Percentiles rank a stretch among this genome's conserved stretches.
phyloP scores from a whole-genome alignment of 148 eudicot species.

The Salicornia ramosissima region DNA sequence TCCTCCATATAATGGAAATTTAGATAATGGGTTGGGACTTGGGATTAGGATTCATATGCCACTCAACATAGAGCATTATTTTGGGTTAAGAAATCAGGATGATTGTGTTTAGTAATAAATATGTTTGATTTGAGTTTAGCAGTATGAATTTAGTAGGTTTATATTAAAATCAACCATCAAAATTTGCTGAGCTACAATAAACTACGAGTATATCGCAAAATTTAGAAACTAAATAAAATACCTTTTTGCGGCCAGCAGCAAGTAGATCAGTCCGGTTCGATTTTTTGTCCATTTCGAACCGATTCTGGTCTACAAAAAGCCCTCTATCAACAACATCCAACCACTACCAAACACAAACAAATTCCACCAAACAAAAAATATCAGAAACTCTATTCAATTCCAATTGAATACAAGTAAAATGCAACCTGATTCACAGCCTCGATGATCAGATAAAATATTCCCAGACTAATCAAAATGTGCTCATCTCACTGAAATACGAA shows the following conservation, averaged over 20 bases:
- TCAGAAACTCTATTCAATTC: too few relatives aligned
- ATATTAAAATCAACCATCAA: neutral
- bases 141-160: neutral
- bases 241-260: conserved; percentile 94
- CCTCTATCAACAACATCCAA: conserved; percentile 27
- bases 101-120: too few relatives aligned
- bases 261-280: conserved; percentile 88
- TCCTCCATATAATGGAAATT: too few relatives aligned
- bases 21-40: too few relatives aligned
- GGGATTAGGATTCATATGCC: too few relatives aligned
- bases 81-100: too few relatives aligned
- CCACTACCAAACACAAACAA: conserved; percentile 3
- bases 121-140: neutral
- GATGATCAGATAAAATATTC: too few relatives aligned
- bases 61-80: too few relatives aligned
- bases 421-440: neutral
- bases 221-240: conserved; percentile 9
- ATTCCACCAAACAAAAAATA: neutral
- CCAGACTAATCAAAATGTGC: too few relatives aligned
- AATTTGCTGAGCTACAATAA: neutral
- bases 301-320: conserved; percentile 4
- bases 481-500: too few relatives aligned
- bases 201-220: neutral
- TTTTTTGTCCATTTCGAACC: conserved; percentile 67
- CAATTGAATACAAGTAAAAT: neutral